Conservation (phyloP, 805 yeast genomes). For the Starmerella cellae region DNA sequence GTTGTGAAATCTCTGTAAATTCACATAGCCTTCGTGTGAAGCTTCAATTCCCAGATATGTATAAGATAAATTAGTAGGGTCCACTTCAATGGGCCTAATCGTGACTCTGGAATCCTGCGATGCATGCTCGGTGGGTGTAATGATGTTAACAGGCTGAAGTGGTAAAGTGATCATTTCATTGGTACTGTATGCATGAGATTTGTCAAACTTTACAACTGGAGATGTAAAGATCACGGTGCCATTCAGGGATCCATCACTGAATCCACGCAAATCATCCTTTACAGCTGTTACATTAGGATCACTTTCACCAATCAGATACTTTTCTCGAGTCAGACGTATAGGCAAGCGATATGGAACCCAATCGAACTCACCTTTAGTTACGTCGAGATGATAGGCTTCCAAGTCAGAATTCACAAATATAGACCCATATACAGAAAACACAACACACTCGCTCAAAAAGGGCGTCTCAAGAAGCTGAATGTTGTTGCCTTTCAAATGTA, state of each 20-base stretch:
- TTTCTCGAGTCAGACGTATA: neutral
- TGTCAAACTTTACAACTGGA: constrained; percentile 8
- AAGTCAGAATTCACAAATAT: neutral
- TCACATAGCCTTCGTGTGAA: neutral
- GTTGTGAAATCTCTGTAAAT: neutral
- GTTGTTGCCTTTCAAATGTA: constrained; percentile 9
- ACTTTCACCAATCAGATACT: constrained; percentile 2
- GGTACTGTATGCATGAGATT: neutral
- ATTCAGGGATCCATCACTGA: neutral
- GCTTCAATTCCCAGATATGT: neutral
- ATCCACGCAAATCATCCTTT: neutral
- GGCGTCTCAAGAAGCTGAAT: constrained; percentile 11
- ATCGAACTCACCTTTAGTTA: neutral
- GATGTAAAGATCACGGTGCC: constrained; percentile 5
- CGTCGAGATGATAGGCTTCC: neutral
- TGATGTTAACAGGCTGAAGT: constrained; percentile 3
- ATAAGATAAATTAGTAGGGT: neutral
- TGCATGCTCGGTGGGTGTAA: neutral
- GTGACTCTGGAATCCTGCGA: constrained; percentile 3
- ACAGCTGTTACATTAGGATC: constrained; percentile 10
- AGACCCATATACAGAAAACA: neutral
- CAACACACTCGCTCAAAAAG: neutral
- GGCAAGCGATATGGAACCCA: constrained; percentile 1
- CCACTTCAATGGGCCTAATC: neutral
- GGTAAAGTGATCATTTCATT: constrained; percentile 5